Conservation (phyloP, 2,329 filamentous ascomycete genomes). For the Nemania abortiva region DNA sequence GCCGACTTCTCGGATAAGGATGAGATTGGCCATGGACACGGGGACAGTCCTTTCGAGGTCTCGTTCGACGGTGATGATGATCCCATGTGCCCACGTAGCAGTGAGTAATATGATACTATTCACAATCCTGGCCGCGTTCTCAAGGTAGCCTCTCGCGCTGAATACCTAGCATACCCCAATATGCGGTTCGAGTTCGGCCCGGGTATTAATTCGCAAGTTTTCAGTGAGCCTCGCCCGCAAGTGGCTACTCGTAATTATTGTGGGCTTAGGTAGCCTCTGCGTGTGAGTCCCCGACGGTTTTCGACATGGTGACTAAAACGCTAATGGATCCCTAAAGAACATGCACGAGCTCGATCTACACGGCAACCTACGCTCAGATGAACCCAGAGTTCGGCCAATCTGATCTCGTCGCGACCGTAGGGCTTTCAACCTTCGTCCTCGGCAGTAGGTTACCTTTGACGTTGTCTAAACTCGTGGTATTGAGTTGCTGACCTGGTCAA, state of each 20-base stretch:
- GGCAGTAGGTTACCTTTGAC: slow-evolving; percentile 67
- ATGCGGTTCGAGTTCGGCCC: not conserved
- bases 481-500: slow-evolving; percentile 5
- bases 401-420: slow-evolving; percentile 79
- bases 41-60: slow-evolving; percentile 73
- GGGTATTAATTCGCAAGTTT: slow-evolving; percentile 1
- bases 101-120: slow-evolving; percentile 52
- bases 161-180: not conserved
- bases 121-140: not conserved
- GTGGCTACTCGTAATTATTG: slow-evolving; percentile 82
- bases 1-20: slow-evolving; percentile 40
- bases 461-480: not conserved
- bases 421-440: slow-evolving; percentile 84
- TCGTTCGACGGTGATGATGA: slow-evolving; percentile 81
- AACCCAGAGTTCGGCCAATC: slow-evolving; percentile 79
- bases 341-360: slow-evolving; percentile 89
- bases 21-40: slow-evolving; percentile 32
- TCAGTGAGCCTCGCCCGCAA: slow-evolving; percentile 69
- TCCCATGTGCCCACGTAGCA: slow-evolving; percentile 76
- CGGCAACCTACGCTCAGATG: slow-evolving; percentile 82
- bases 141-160: not conserved
- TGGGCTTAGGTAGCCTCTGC: slow-evolving; percentile 80
- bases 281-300: slow-evolving; percentile 72
- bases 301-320: not conserved
- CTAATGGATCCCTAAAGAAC: slow-evolving; percentile 65